phyloP scores from a whole-genome alignment of 805 yeast genomes.

The Candida mattraensis region DNA sequence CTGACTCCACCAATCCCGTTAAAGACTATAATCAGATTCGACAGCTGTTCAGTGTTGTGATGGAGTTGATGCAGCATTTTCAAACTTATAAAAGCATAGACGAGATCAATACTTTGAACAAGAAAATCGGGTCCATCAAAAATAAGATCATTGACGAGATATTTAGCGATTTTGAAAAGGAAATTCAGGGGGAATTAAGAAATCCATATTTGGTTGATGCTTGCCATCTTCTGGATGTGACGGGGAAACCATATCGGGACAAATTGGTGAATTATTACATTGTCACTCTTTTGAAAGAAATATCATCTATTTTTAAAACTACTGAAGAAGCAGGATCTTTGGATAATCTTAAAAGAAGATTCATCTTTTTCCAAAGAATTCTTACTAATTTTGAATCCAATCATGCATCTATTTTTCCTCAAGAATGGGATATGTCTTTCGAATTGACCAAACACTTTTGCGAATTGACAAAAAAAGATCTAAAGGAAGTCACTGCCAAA shows the following conservation, averaged over 20 bases:
- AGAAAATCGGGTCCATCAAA: constrained; percentile 58
- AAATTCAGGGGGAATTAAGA: constrained; percentile 37
- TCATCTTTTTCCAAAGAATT: constrained; percentile 74
- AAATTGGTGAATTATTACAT: constrained; percentile 74
- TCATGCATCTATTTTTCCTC: constrained; percentile 59
- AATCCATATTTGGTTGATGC: constrained; percentile 53
- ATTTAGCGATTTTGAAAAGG: constrained; percentile 67
- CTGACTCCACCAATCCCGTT: constrained; percentile 27
- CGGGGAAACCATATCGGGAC: constrained; percentile 56
- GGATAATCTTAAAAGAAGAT: constrained; percentile 82
- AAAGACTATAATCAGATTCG: constrained; percentile 53
- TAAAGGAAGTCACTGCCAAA: constrained; percentile 49
- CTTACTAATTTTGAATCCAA: constrained; percentile 54
- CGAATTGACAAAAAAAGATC: constrained; percentile 64
- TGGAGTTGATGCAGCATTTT: constrained; percentile 71
- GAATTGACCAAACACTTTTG: constrained; percentile 65
- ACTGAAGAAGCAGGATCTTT: constrained; percentile 93
- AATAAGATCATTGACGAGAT: constrained; percentile 65
- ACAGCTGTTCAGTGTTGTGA: constrained; percentile 65
- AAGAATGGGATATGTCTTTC: constrained; percentile 67
- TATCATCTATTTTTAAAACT: constrained; percentile 68
- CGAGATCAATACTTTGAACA: constrained; percentile 68
- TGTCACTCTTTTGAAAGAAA: constrained; percentile 66
- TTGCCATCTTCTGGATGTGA: constrained; percentile 66
- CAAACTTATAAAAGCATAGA: constrained; percentile 80